Percentiles rank a stretch among this genome's conserved stretches.
phyloP scores from a whole-genome alignment of 1,284 basidiomycete genomes.

The Vanrija humicola region DNA sequence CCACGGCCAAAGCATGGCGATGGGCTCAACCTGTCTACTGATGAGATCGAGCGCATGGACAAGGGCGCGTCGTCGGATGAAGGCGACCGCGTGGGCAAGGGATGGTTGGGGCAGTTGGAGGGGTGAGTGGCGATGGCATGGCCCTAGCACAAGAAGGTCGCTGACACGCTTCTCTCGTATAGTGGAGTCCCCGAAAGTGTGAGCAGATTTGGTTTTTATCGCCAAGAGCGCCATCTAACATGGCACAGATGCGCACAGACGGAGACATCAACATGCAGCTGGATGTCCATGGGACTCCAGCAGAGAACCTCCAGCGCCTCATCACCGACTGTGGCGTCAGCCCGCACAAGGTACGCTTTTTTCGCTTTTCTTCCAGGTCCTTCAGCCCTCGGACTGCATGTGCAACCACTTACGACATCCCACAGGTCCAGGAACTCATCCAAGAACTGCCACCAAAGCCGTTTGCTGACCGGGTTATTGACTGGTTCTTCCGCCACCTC shows the following conservation, averaged over 20 bases:
- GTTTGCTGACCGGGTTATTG: slow-evolving; percentile 60
- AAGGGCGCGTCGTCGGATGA: slow-evolving; percentile 26
- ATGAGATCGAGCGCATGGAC: slow-evolving; percentile 21
- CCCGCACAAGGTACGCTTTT: slow-evolving; percentile 60
- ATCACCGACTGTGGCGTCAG: slow-evolving; percentile 86
- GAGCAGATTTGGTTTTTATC: background rate
- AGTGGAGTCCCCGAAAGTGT: slow-evolving; percentile 30
- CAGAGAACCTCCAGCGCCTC: slow-evolving; percentile 58
- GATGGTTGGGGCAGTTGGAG: slow-evolving; percentile 43
- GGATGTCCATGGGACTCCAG: slow-evolving; percentile 46
- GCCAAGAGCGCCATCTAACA: slow-evolving; percentile 1
- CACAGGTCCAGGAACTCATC: slow-evolving; percentile 70
- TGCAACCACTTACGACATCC: background rate
- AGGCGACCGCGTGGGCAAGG: slow-evolving; percentile 34
- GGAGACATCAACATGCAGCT: slow-evolving; percentile 45
- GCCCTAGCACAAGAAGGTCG: background rate
- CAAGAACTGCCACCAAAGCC: slow-evolving; percentile 76
- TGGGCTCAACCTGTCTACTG: background rate
- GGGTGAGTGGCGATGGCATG: slow-evolving; percentile 26
- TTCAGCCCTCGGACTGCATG: background rate
- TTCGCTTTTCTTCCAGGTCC: background rate
- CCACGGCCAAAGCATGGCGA: background rate
- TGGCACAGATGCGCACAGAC: slow-evolving; percentile 35
- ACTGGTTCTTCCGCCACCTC: slow-evolving; percentile 56
- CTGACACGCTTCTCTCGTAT: background rate